phyloP scores from a whole-genome alignment of 345 rosid species.

The Zanthoxylum bungeanum region DNA sequence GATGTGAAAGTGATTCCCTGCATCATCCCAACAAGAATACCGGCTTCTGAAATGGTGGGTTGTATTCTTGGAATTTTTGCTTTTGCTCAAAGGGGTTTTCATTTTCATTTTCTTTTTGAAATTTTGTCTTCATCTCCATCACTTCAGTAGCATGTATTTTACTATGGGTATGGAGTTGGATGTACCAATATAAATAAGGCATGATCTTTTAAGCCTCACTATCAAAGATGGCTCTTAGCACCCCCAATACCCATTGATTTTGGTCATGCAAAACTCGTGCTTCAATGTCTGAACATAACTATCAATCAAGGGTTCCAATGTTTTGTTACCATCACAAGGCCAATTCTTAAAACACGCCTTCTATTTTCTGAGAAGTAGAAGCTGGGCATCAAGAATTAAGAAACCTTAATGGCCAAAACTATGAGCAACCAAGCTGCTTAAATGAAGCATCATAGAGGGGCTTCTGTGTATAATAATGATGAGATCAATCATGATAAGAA shows the following conservation, averaged over 20 bases:
- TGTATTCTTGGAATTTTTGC: no score
- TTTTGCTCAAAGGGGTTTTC: no score
- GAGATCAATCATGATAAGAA: background rate
- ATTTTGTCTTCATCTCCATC: no score
- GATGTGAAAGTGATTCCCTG: background rate
- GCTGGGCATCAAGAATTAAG: no score
- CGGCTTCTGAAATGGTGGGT: no score
- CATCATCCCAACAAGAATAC: no score
- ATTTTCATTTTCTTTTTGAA: no score
- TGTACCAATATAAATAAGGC: no score
- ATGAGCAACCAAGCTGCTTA: background rate
- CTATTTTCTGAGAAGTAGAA: background rate
- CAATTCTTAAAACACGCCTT: background rate
- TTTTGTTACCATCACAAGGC: background rate
- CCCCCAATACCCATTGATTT: background rate
- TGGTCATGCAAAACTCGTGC: background rate
- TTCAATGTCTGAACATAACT: background rate
- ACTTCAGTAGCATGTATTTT: no score
- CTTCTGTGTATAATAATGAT: background rate
- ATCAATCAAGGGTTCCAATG: background rate
- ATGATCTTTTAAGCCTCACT: constrained; percentile 5
- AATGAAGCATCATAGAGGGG: background rate
- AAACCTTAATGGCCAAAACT: background rate
- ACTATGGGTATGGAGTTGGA: no score
- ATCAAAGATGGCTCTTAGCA: background rate